Percentiles rank a stretch among this genome's conserved stretches.
Evolutionary conservation across 352 stramenopile genomes (phyloP).

Genomic region (Phytophthora ramorum): DNA sequence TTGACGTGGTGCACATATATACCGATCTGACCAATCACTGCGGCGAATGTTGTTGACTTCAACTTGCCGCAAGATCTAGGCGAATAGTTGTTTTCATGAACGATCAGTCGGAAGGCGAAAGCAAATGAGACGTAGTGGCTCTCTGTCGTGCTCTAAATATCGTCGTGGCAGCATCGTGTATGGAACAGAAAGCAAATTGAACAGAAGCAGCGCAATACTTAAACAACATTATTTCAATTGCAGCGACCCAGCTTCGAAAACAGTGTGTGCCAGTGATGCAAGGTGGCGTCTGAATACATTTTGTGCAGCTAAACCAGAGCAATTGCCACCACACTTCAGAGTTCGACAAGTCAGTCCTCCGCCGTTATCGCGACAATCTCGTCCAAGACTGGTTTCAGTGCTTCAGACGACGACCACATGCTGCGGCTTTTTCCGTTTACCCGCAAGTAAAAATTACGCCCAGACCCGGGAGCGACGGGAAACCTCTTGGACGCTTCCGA

Average conservation of each 20-base stretch:
- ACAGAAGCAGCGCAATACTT: no score
- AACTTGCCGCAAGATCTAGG: no score
- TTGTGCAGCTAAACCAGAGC: no score
- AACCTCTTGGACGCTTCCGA: constrained; percentile 28
- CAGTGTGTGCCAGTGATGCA: no score
- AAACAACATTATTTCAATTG: no score
- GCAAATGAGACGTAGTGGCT: no score
- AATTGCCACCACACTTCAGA: neutral
- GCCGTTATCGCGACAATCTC: constrained; percentile 25
- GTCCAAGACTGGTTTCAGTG: constrained; percentile 8
- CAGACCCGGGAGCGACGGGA: constrained; percentile 10
- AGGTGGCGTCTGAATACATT: neutral
- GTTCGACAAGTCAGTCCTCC: neutral
- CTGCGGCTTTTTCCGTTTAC: constrained; percentile 32
- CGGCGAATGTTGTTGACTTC: neutral
- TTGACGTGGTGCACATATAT: neutral
- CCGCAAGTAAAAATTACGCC: neutral
- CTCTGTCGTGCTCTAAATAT: no score
- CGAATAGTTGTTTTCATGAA: no score
- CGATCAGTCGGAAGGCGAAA: no score
- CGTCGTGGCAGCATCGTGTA: no score
- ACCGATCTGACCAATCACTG: neutral
- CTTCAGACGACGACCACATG: constrained; percentile 38
- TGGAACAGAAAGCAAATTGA: no score
- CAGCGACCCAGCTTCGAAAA: no score